phyloP scores from a whole-genome alignment of 495 filamentous ascomycete genomes.

The Penicillium dipodomyicola region DNA sequence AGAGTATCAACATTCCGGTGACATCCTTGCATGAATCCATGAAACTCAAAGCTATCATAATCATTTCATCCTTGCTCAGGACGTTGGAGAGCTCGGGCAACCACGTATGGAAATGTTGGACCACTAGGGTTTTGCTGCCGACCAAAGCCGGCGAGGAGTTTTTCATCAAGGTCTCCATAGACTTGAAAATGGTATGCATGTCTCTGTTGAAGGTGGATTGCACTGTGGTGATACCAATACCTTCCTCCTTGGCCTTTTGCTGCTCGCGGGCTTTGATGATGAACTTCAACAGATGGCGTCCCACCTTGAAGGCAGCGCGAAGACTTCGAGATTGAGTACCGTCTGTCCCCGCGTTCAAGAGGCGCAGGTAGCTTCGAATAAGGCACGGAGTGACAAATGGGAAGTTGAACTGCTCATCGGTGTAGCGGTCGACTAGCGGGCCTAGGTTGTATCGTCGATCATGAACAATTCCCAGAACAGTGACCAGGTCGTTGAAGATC shows the following conservation, averaged over 20 bases:
- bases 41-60: constrained; percentile 88
- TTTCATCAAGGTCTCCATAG: constrained; percentile 83
- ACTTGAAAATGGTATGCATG: constrained; percentile 82
- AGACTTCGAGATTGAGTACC: constrained; percentile 77
- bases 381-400: constrained; percentile 92
- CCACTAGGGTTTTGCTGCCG: constrained; percentile 89
- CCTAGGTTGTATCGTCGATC: constrained; percentile 90
- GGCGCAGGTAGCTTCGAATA: constrained; percentile 77
- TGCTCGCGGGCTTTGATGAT: constrained; percentile 86
- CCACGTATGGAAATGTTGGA: constrained; percentile 97
- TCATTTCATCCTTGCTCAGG: constrained; percentile 77
- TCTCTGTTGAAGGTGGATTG: constrained; percentile 78
- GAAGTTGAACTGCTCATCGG: constrained; percentile 86
- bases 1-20: constrained; percentile 90
- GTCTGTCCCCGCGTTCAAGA: constrained; percentile 76
- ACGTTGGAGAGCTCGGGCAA: constrained; percentile 79
- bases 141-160: constrained; percentile 80
- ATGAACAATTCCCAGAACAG: constrained; percentile 87
- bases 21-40: constrained; percentile 86
- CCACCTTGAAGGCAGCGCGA: constrained; percentile 92
- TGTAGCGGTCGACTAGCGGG: constrained; percentile 86
- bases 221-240: constrained; percentile 79
- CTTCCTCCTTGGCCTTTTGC: constrained; percentile 84
- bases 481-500: constrained; percentile 85
- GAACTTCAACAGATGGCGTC: constrained; percentile 87